Conservation (phyloP, 2,329 filamentous ascomycete genomes). For the Paramyrothecium sp. region DNA sequence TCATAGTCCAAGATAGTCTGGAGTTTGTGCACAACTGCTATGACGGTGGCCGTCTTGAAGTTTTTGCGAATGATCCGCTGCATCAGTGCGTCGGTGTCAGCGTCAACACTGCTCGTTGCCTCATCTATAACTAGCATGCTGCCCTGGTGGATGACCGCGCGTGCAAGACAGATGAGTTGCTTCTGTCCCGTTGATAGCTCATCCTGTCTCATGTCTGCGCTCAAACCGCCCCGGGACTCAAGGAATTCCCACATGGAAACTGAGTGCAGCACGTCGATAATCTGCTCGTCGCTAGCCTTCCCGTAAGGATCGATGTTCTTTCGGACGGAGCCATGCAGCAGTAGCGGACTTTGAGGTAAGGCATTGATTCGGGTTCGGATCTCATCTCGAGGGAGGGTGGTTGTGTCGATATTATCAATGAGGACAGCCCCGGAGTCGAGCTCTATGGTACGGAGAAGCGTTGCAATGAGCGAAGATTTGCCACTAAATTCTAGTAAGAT, state of each 20-base stretch:
- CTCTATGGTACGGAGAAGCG: slow-evolving; percentile 47
- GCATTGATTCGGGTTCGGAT: slow-evolving; percentile 33
- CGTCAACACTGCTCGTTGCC: slow-evolving; percentile 32
- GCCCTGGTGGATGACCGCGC: slow-evolving; percentile 31
- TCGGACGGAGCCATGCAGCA: slow-evolving; percentile 46
- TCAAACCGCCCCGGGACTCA: slow-evolving; percentile 34
- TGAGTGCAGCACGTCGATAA: slow-evolving; percentile 40
- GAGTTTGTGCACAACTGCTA: slow-evolving; percentile 39
- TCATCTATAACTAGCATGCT: slow-evolving; percentile 38
- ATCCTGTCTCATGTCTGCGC: slow-evolving; percentile 25
- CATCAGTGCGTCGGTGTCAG: slow-evolving; percentile 29
- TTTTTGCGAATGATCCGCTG: slow-evolving; percentile 27
- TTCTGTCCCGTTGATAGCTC: slow-evolving; percentile 40
- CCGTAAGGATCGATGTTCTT: slow-evolving; percentile 46
- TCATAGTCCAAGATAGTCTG: slow-evolving; percentile 50
- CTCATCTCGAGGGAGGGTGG: slow-evolving; percentile 15
- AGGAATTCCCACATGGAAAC: slow-evolving; percentile 42
- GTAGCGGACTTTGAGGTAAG: slow-evolving; percentile 51
- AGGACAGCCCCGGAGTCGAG: slow-evolving; percentile 36
- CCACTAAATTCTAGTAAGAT: slow-evolving; percentile 21
- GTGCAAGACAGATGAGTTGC: slow-evolving; percentile 40
- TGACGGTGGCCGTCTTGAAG: slow-evolving; percentile 48
- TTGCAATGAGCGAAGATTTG: slow-evolving; percentile 35
- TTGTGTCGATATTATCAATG: slow-evolving; percentile 41
- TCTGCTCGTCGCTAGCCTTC: slow-evolving; percentile 33